Percentiles rank a stretch among this genome's conserved stretches.
phyloP scores from a whole-genome alignment of 768 basidiomycete genomes.

The Leccinellum albellum region DNA sequence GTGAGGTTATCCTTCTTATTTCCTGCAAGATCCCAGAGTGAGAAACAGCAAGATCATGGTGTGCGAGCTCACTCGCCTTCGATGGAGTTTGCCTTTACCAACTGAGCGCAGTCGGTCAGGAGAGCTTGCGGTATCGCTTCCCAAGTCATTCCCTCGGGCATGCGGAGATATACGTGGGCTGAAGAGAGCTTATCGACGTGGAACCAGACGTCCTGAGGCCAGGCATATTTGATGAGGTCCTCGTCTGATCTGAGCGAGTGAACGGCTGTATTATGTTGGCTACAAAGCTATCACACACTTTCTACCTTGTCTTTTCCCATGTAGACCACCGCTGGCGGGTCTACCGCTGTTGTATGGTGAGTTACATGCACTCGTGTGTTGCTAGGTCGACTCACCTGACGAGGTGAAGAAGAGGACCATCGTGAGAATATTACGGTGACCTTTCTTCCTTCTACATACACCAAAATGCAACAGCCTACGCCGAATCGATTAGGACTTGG shows the following conservation, averaged over 20 bases:
- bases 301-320: constrained; percentile 98
- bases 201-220: constrained; percentile 89
- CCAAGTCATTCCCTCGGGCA: constrained; percentile 80
- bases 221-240: constrained; percentile 89
- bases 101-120: constrained; percentile 83
- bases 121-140: constrained; percentile 80
- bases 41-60: not conserved
- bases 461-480: constrained; percentile 61
- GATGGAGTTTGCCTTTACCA: constrained; percentile 97
- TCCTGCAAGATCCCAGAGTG: constrained; percentile 43
- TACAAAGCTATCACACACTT: constrained; percentile 50
- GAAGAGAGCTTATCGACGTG: constrained; percentile 98
- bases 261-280: constrained; percentile 4
- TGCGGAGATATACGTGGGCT: constrained; percentile 93
- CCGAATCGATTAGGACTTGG: constrained; percentile 83
- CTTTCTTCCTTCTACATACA: not conserved
- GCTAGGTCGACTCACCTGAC: constrained; percentile 29
- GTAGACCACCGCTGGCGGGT: constrained; percentile 72
- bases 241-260: constrained; percentile 62
- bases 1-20: constrained; percentile 95
- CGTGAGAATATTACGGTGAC: not conserved
- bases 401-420: constrained; percentile 70
- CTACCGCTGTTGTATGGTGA: constrained; percentile 38
- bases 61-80: constrained; percentile 50
- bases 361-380: not conserved